Base-by-base conservation (phyloP, 257 asterid species). In the Nicotiana obtusifolia region DNA sequence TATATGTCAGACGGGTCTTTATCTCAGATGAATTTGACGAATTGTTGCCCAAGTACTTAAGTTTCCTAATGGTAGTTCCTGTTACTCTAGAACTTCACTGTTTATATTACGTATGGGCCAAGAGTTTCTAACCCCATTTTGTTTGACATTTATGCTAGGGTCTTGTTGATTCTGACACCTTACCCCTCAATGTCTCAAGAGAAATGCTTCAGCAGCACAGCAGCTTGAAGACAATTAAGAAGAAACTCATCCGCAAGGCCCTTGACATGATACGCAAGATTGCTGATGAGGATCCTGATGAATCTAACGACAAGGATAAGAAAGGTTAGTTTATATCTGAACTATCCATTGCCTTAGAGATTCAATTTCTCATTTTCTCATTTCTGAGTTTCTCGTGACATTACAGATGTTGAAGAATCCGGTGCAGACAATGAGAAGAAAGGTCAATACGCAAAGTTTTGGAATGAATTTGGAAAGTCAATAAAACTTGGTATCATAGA, bases 191-290 rank as follows among this genome's bases (percentile, higher is more conserved):
- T 79, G 99, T 95, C 41, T 95, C 98, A 10, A 86, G 98, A 91
- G 99, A 95, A 89, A 95, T 95, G 99, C 94, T 95, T 53, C 99
- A 95, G 85, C 97, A 94, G 66, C 99, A 95, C 67, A 91, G 92
- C 91, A 94, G 98, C 91, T 91, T 95, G 91, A 95, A 89, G 86
- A 95, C 98, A 9, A 95, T 96, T 33, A 96, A 96, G 90, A 96
- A 94, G 92, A 96, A 96, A 87, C 97, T 94, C 83, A 94, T 96
- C 76, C 91, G 99, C 79, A 96, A 94, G 91, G 99, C 98, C 76
- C 98, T 93, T 78, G 99, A 96, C 82, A 94, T 96, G 98, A 94
- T 96, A 76, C 93, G 98, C 79, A 96, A 90, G 84, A 88, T 96
- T 82, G 97, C 98, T 61, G 99, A 93, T 2, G 99, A 96, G 89